Base-by-base conservation (phyloP, 805 yeast species). In the Kazachstania psychrophila region DNA sequence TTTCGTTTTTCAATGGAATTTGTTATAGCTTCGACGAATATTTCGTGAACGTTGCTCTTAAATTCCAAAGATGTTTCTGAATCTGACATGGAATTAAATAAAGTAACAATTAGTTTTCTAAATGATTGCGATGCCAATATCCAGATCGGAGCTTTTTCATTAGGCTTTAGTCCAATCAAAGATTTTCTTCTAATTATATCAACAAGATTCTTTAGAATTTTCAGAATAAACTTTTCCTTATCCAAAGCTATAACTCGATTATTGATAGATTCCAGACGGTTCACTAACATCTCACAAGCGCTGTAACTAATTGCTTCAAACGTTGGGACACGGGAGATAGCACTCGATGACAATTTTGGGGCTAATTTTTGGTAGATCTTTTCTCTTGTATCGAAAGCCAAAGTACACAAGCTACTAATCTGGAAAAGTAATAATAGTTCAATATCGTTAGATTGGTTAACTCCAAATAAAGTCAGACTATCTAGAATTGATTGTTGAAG, bases 381-480 rank as follows among this genome's bases (percentile, higher is more conserved):
- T 15, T 65, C 68, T 40, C 81, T 64, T 0, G 77, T 72, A 4
- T 75, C 76, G 51, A 75, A 79, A 2, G 88, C 87, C 34, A 79
- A 61, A 2, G 70, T 63, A 2, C 71, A 53, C 31, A 79, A 66
- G 6, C 67, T 60, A 18, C 75, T 69, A 25, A 81, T 51, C 43
- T 78, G 83, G 33, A 68, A 67, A 3, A 79, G 56, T 1, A 79
- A 49, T 10, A 65, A 52, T 0, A 74, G 65, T 44, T 66, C 69
- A 25, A 68, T 63, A 6, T 56, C 58, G 4, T 50, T 42, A 23
- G 67, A 58, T 3, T 61, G 50, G 0, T 56, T 43, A 36, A 53
- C 13, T 13, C 46, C 48, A 49, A 59, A 45, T 1, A 48, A 31
- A 2, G 57, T 51, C 17, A 88, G 51, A 27, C 72, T 72, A 1